A percentile compares a stretch with the other conserved stretches of the same genome.
phyloP scores from a whole-genome alignment of 179 eudicot species.

The Spinacia oleracea region DNA sequence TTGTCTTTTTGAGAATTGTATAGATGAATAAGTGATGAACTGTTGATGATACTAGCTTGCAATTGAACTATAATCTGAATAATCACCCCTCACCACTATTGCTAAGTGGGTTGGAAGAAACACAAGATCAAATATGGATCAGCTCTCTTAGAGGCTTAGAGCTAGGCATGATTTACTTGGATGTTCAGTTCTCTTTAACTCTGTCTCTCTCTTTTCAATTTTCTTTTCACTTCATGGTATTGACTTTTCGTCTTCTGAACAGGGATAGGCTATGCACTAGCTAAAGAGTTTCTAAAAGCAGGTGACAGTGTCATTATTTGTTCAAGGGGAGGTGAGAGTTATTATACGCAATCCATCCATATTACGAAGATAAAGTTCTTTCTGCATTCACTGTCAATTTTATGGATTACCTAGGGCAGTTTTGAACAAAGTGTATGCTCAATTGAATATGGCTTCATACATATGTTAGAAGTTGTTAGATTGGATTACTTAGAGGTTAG shows the following conservation, averaged over 20 bases:
- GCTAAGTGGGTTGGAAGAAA: not conserved
- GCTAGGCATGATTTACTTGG: not conserved
- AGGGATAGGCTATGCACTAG: slow-evolving; percentile 95
- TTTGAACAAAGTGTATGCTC: not conserved
- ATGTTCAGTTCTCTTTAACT: not conserved
- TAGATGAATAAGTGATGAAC: not conserved
- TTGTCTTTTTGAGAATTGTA: not conserved
- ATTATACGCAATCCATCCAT: not conserved
- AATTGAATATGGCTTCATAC: not conserved
- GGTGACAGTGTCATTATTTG: slow-evolving; percentile 88
- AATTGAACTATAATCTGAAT: too few relatives aligned
- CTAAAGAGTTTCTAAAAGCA: slow-evolving; percentile 75
- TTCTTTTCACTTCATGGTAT: not conserved
- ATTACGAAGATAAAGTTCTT: not conserved
- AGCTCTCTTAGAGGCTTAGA: not conserved
- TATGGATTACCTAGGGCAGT: not conserved
- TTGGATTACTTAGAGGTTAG: not conserved
- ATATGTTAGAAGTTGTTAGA: too few relatives aligned
- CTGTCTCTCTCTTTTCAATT: not conserved
- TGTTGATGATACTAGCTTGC: not conserved
- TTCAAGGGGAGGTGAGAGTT: slow-evolving; percentile 75
- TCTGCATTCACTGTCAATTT: not conserved
- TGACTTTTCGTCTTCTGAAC: slow-evolving; percentile 24
- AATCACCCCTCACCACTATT: not conserved
- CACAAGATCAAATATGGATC: not conserved